Conservation (phyloP, 2,329 filamentous ascomycete genomes). For the Hypoxylon sp. region DNA sequence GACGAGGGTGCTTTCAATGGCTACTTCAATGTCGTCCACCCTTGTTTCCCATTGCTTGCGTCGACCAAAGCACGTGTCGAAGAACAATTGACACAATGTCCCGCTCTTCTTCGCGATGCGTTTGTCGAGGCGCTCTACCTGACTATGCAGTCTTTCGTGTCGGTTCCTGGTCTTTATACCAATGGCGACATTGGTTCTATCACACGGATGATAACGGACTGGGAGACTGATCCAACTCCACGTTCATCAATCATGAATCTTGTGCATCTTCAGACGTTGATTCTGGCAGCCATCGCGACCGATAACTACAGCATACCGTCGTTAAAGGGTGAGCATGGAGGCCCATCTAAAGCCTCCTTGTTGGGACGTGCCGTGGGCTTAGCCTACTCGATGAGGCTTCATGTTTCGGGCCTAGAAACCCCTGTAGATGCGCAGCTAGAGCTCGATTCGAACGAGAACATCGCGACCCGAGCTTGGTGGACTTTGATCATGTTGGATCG, state of each 20-base stretch:
- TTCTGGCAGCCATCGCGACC: conserved; percentile 76
- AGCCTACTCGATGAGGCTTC: conserved; percentile 75
- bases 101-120: conserved; percentile 70
- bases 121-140: conserved; percentile 75
- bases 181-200: conserved; percentile 62
- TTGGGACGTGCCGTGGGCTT: conserved; percentile 76
- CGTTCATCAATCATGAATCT: conserved; percentile 62
- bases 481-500: conserved; percentile 78
- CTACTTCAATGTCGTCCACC: conserved; percentile 76
- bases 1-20: conserved; percentile 64
- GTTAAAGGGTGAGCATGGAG: conserved; percentile 59
- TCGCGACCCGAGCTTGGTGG: conserved; percentile 79
- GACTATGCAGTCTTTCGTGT: conserved; percentile 68
- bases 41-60: conserved; percentile 76
- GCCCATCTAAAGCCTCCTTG: conserved; percentile 67
- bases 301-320: conserved; percentile 68
- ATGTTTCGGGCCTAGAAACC: conserved; percentile 58
- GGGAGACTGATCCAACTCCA: conserved; percentile 62
- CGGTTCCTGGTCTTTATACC: conserved; percentile 55
- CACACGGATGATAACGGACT: conserved; percentile 65
- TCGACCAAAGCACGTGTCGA: conserved; percentile 69
- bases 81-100: conserved; percentile 69
- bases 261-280: conserved; percentile 75
- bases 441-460: conserved; percentile 72
- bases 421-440: conserved; percentile 63